Conservation (phyloP, 2,329 filamentous ascomycete species). For the Aspergillus jensenii region DNA sequence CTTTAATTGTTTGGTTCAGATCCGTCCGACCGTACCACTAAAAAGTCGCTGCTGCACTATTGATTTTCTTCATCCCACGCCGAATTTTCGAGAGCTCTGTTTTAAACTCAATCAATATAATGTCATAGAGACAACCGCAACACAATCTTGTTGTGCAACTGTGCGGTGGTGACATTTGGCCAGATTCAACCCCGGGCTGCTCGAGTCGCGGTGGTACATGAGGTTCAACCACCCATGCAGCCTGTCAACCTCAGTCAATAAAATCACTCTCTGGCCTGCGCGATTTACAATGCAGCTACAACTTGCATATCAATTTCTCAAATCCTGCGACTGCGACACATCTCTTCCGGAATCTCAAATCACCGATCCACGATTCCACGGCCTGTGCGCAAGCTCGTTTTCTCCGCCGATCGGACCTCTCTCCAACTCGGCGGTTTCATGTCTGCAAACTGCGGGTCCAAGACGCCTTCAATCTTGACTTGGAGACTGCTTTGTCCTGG, state of each 20-base stretch:
- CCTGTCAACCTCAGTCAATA: not conserved
- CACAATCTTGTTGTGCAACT: not conserved
- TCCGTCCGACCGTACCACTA: not conserved
- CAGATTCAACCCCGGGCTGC: not conserved
- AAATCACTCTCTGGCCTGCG: not conserved
- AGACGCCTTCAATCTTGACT: not conserved
- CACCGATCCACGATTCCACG: not conserved
- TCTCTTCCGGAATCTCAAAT: not conserved
- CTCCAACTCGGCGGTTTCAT: conserved; percentile 9
- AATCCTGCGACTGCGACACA: not conserved
- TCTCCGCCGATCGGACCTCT: conserved; percentile 21
- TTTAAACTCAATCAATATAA: no score
- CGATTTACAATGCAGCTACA: not conserved
- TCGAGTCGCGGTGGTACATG: not conserved
- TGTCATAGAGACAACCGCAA: not conserved
- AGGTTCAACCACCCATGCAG: not conserved
- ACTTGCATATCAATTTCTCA: not conserved
- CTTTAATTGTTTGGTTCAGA: not conserved
- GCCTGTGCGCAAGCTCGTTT: not conserved
- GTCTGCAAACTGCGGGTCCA: conserved; percentile 12
- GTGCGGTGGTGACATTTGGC: not conserved
- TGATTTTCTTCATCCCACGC: no score
- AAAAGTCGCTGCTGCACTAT: not conserved
- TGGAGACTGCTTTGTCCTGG: no score
- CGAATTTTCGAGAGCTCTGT: no score